Evolutionary conservation across 495 filamentous ascomycete genomes (phyloP).

Genomic region (Daldinia caldariorum): DNA sequence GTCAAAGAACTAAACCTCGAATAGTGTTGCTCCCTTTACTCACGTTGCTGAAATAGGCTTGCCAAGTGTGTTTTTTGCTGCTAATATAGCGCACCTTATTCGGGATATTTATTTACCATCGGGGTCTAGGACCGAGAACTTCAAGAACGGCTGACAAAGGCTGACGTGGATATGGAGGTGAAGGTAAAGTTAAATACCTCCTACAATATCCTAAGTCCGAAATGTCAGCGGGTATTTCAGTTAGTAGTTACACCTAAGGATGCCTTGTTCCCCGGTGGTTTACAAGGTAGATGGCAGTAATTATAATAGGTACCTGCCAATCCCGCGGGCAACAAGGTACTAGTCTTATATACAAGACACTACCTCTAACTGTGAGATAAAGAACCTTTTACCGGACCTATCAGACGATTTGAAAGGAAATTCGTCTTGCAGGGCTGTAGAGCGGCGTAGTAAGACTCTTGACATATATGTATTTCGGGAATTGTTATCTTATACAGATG

Average conservation of each 20-base stretch:
- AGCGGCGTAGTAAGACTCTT: slow-evolving; percentile 35
- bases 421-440: slow-evolving; percentile 1
- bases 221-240: slow-evolving; percentile 7
- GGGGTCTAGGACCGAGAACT: slow-evolving; percentile 7
- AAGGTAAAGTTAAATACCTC: neutral
- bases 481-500: neutral
- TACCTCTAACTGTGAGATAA: neutral
- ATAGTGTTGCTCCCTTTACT: slow-evolving; percentile 32
- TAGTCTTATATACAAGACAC: slow-evolving; percentile 4
- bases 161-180: slow-evolving; percentile 4
- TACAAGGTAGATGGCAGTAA: slow-evolving; percentile 7
- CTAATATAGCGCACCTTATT: too few relatives aligned
- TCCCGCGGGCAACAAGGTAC: neutral
- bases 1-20: slow-evolving; percentile 25
- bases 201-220: slow-evolving; percentile 28
- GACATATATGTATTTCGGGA: slow-evolving; percentile 9
- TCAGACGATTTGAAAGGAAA: neutral
- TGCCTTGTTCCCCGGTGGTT: neutral
- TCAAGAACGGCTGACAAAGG: slow-evolving; percentile 22
- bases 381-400: slow-evolving; percentile 39
- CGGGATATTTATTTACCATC: slow-evolving; percentile 24
- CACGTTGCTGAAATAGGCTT: slow-evolving; percentile 37
- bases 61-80: neutral
- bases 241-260: neutral
- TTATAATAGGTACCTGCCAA: slow-evolving; percentile 6